These are phyloP conservation scores for Metschnikowia bowlesiae DNA, from an alignment of 805 yeast species.

Conservation along the genomic window DNA sequence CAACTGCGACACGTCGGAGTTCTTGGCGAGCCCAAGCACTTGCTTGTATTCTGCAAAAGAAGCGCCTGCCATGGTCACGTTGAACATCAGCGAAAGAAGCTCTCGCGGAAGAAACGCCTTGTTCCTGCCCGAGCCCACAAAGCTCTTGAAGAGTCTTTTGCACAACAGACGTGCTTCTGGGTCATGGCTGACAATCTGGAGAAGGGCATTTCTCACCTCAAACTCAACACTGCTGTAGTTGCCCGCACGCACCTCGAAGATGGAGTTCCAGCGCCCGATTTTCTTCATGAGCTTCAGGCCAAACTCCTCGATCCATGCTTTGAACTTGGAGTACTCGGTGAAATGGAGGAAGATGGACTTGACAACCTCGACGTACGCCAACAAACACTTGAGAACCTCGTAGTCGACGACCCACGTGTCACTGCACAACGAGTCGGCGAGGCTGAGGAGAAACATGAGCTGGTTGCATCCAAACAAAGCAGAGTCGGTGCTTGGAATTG, in stretches of 20 bases:
- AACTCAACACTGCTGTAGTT: conserved; percentile 33
- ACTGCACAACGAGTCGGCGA: conserved; percentile 25
- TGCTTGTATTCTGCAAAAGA: conserved; percentile 56
- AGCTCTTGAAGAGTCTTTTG: conserved; percentile 41
- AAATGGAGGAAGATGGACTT: conserved; percentile 30
- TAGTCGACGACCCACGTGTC: conserved; percentile 22
- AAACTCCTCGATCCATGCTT: conserved; percentile 20
- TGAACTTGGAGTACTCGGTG: conserved; percentile 22
- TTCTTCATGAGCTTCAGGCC: conserved; percentile 18
- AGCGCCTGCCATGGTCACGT: conserved; percentile 35
- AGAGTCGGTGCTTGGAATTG: conserved; percentile 15
- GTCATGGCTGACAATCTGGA: conserved; percentile 36
- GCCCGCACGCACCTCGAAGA: conserved; percentile 8
- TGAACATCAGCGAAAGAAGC: conserved; percentile 42
- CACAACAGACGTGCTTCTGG: conserved; percentile 29
- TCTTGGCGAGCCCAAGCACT: conserved; percentile 48
- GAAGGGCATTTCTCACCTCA: conserved; percentile 39
- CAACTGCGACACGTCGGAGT: conserved; percentile 42
- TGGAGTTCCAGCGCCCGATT: conserved; percentile 26
- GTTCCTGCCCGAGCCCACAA: conserved; percentile 47
- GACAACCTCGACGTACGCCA: conserved; percentile 31
- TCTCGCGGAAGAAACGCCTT: conserved; percentile 47
- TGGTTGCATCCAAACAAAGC: conserved; percentile 21
- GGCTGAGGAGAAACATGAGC: conserved; percentile 24
- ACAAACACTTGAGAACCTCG: conserved; percentile 32